Evolutionary conservation across 805 yeast genomes (phyloP).

Genomic region (Wickerhamiella domercqiae): DNA sequence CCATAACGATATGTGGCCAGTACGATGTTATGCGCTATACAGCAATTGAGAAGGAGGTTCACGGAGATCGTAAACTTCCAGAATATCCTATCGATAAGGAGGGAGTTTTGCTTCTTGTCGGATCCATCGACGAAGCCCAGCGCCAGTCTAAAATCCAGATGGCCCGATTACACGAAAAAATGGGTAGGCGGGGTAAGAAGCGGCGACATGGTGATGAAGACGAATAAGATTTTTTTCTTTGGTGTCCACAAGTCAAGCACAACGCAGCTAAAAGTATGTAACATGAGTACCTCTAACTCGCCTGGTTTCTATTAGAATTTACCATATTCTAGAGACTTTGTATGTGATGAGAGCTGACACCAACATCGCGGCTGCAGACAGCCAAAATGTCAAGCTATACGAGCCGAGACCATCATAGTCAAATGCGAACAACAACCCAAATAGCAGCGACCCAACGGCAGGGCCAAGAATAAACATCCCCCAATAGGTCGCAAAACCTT

Average conservation of each 20-base stretch:
- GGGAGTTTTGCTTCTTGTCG: constrained; percentile 60
- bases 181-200: constrained; percentile 26
- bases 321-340: not conserved
- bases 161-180: constrained; percentile 45
- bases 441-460: constrained; percentile 59
- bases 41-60: constrained; percentile 77
- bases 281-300: not conserved
- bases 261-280: too few relatives aligned
- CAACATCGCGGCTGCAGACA: constrained; percentile 9
- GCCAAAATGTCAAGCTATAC: constrained; percentile 8
- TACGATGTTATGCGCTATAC: constrained; percentile 81
- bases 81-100: constrained; percentile 69
- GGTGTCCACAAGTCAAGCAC: too few relatives aligned
- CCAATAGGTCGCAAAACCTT: constrained; percentile 82
- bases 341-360: constrained; percentile 4
- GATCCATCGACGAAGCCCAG: constrained; percentile 80
- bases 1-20: constrained; percentile 80
- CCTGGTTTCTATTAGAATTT: not conserved
- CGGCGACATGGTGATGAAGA: constrained; percentile 33
- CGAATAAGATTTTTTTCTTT: constrained; percentile 24
- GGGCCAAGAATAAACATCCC: constrained; percentile 82
- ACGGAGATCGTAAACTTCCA: constrained; percentile 51
- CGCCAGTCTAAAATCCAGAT: constrained; percentile 76
- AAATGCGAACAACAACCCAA: constrained; percentile 55
- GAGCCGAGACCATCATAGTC: constrained; percentile 32